These are phyloP conservation scores for Sedum album DNA, from an alignment of 164 flowering plant species.

Conservation along the genomic window DNA sequence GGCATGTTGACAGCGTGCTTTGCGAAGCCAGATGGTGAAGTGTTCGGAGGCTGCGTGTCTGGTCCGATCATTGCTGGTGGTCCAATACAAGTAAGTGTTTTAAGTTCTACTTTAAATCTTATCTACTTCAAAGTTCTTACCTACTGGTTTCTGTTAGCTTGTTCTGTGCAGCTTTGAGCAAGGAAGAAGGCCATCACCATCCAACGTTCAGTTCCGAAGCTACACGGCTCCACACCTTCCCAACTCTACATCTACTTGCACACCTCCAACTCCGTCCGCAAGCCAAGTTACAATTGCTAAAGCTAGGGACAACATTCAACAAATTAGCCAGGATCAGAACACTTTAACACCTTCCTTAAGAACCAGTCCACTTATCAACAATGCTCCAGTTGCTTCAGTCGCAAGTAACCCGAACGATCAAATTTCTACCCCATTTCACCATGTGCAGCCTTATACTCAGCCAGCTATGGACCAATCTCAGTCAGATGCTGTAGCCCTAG, in stretches of 20 bases:
- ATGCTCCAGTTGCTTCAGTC: neutral
- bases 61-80: conserved; percentile 4
- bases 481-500: neutral
- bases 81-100: neutral
- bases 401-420: neutral
- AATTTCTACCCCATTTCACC: neutral
- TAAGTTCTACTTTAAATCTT: neutral
- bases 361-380: neutral
- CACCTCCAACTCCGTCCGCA: neutral
- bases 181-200: neutral
- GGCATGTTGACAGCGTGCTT: neutral
- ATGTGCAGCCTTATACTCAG: neutral
- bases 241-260: neutral
- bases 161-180: neutral
- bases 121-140: no score
- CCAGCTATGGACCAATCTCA: neutral
- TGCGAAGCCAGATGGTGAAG: conserved; percentile 1
- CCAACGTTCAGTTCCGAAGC: neutral
- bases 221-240: neutral
- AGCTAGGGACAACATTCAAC: neutral
- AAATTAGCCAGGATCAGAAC: neutral
- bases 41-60: conserved; percentile 1
- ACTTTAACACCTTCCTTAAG: neutral
- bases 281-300: neutral
- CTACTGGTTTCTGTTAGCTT: neutral